These are phyloP conservation scores for Castanea sativa DNA, from an alignment of 306 rosid species.

Conservation along the genomic window DNA sequence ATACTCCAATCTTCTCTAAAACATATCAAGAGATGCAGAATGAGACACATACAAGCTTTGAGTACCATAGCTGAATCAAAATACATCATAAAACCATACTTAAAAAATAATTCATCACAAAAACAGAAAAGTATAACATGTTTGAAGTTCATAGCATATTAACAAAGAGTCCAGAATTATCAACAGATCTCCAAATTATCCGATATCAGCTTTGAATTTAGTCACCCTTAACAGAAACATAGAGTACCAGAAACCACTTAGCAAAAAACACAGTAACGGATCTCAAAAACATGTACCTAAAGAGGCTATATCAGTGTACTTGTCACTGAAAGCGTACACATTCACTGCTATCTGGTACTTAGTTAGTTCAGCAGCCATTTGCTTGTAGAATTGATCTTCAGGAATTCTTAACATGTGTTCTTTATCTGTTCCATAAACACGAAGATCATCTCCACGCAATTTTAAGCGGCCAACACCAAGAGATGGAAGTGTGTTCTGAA, in stretches of 20 bases:
- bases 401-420: constrained; percentile 82
- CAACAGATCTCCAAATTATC: constrained; percentile 5
- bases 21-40: constrained; percentile 6
- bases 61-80: background rate
- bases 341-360: constrained; percentile 86
- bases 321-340: constrained; percentile 91
- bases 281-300: constrained; percentile 53
- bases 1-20: constrained; percentile 1
- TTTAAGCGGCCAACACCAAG: constrained; percentile 95
- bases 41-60: background rate
- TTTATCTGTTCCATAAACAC: constrained; percentile 93
- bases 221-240: constrained; percentile 12
- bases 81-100: constrained; percentile 19
- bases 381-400: constrained; percentile 98
- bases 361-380: constrained; percentile 98
- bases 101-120: background rate
- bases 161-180: constrained; percentile 24
- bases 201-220: background rate
- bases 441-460: constrained; percentile 95
- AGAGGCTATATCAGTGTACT: constrained; percentile 95
- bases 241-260: constrained; percentile 14
- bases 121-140: background rate
- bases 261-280: background rate
- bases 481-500: constrained; percentile 94
- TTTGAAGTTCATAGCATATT: background rate